Conservation (phyloP, 129 eudicot species). For the Oenanthe sinensis region DNA sequence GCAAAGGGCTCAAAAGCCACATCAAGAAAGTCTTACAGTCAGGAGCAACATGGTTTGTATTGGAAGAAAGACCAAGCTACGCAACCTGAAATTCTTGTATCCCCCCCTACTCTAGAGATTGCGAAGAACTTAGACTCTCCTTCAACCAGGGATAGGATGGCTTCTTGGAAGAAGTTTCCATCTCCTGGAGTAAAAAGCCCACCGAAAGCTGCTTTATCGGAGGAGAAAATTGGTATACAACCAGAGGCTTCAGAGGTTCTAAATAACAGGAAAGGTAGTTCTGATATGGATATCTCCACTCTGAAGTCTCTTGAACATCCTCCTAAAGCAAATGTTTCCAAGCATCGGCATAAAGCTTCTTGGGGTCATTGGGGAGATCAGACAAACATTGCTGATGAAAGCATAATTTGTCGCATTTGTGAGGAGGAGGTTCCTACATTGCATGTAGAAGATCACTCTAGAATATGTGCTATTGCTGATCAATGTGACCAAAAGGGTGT, state of each 20-base stretch:
- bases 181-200: conserved; percentile 69
- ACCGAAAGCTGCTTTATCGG: conserved; percentile 37
- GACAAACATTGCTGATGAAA: conserved; percentile 57
- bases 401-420: conserved; percentile 91
- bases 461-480: conserved; percentile 92
- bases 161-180: conserved; percentile 91
- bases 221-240: conserved; percentile 26
- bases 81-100: conserved; percentile 21
- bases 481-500: conserved; percentile 85
- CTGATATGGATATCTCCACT: conserved; percentile 38
- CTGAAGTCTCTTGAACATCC: conserved; percentile 42
- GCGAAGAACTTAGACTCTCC: conserved; percentile 43
- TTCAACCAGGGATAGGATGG: conserved; percentile 59
- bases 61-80: conserved; percentile 42
- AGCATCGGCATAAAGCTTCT: conserved; percentile 74
- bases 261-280: conserved; percentile 25
- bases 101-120: conserved; percentile 36
- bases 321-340: conserved; percentile 47
- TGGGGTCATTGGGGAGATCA: conserved; percentile 98
- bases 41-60: conserved; percentile 56
- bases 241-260: conserved; percentile 29
- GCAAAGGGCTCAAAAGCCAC: conserved; percentile 37
- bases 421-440: conserved; percentile 94
- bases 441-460: conserved; percentile 95
- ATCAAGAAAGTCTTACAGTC: conserved; percentile 66